Conservation (phyloP, 1,284 basidiomycete species). For the Coriolopsis trogii region DNA sequence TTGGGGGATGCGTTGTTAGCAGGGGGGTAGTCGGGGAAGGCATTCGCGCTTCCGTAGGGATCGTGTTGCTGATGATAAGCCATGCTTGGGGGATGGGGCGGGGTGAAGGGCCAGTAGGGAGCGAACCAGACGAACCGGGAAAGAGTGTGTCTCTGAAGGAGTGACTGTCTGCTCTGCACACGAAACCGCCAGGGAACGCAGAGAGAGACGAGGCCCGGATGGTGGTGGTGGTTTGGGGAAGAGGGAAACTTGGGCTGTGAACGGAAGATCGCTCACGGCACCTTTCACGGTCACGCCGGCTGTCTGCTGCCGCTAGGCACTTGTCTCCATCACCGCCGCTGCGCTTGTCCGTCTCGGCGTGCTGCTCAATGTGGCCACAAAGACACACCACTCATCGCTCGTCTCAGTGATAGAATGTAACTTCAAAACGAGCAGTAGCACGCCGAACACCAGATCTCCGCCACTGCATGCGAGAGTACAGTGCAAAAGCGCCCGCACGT, state of each 20-base stretch:
- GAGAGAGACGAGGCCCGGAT: conserved; percentile 20
- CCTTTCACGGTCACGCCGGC: conserved; percentile 2
- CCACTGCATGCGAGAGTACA: no score
- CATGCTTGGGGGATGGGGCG: conserved; percentile 39
- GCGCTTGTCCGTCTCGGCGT: neutral
- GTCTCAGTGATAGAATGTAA: no score
- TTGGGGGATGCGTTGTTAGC: conserved; percentile 40
- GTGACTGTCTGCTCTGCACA: conserved; percentile 25
- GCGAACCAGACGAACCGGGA: conserved; percentile 7
- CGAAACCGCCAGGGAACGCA: conserved; percentile 26
- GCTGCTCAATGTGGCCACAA: no score
- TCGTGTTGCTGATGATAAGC: conserved; percentile 57
- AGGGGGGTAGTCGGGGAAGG: conserved; percentile 38
- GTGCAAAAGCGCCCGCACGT: no score
- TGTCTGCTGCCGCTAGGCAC: neutral
- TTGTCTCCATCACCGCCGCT: neutral
- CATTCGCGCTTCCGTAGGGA: conserved; percentile 41
- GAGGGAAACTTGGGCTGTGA: neutral
- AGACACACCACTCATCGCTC: no score
- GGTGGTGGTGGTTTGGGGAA: conserved; percentile 7
- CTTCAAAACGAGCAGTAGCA: no score
- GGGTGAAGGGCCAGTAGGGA: conserved; percentile 2
- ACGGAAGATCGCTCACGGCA: conserved; percentile 3
- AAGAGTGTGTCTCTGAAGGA: conserved; percentile 18
- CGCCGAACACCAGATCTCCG: no score